Evolutionary conservation across 2,329 filamentous ascomycete genomes (phyloP).

Genomic region (Exophiala bonariae): DNA sequence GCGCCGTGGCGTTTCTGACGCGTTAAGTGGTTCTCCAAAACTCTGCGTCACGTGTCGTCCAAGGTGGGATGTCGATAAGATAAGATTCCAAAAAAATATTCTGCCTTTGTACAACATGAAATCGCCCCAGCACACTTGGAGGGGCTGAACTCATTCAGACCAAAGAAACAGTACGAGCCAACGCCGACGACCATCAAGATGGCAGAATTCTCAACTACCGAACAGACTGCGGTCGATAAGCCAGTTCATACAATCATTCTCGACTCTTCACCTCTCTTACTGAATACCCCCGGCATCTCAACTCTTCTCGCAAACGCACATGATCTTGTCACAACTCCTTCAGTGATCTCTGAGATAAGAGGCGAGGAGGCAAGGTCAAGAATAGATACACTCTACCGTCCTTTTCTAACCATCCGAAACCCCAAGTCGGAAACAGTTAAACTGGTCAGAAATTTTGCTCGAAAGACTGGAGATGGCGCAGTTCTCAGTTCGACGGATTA

Average conservation of each 20-base stretch:
- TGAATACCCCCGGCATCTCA: constrained; percentile 83
- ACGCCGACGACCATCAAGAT: not conserved
- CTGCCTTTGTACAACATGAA: too few relatives aligned
- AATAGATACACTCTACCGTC: constrained; percentile 79
- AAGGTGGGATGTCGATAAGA: too few relatives aligned
- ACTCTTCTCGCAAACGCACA: constrained; percentile 77
- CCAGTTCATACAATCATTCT: constrained; percentile 80
- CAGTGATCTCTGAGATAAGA: constrained; percentile 82
- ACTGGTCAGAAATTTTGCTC: constrained; percentile 79
- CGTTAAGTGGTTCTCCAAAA: too few relatives aligned
- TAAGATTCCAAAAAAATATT: too few relatives aligned
- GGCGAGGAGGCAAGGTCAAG: constrained; percentile 78
- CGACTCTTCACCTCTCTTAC: constrained; percentile 90
- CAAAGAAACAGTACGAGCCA: too few relatives aligned
- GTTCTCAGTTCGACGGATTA: constrained; percentile 89
- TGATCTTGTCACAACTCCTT: constrained; percentile 76
- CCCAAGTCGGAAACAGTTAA: constrained; percentile 76
- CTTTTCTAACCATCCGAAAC: constrained; percentile 76
- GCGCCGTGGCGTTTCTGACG: too few relatives aligned
- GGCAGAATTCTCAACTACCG: not conserved
- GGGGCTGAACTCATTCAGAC: too few relatives aligned
- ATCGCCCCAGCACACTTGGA: too few relatives aligned
- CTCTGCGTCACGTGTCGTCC: too few relatives aligned
- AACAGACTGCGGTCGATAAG: constrained; percentile 46
- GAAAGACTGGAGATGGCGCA: constrained; percentile 82